phyloP scores from a whole-genome alignment of 169 alveolate species.

The Plasmodium malariae region DNA sequence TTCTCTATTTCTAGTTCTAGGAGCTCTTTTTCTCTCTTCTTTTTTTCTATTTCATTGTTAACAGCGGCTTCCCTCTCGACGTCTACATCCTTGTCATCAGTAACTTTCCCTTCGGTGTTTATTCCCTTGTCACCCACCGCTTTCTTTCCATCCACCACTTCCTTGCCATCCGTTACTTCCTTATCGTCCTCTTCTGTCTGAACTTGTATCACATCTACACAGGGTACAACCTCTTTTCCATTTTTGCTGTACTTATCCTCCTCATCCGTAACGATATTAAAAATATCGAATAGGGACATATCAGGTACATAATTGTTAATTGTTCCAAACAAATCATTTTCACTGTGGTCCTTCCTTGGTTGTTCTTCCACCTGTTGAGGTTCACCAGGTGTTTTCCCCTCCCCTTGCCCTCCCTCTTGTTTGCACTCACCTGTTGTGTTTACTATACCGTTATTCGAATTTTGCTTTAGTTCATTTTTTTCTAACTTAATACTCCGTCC shows the following conservation, averaged over 20 bases:
- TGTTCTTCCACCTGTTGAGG: not conserved
- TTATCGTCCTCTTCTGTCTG: not conserved
- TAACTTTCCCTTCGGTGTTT: not conserved
- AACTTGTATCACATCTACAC: no score
- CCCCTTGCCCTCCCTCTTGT: not conserved
- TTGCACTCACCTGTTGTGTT: not conserved
- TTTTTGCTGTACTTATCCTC: not conserved
- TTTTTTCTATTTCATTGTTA: constrained; percentile 21
- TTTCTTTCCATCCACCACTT: not conserved
- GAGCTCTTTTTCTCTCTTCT: constrained; percentile 54
- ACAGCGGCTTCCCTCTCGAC: not conserved
- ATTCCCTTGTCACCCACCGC: not conserved
- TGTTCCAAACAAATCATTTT: constrained; percentile 22
- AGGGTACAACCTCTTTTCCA: not conserved
- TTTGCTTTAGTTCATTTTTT: not conserved
- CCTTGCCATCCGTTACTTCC: not conserved
- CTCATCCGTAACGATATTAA: not conserved
- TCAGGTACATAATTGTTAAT: constrained; percentile 70
- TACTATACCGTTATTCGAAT: not conserved
- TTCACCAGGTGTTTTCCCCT: not conserved
- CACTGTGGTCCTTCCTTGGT: not conserved
- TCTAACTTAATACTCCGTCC: not conserved
- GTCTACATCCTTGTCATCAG: not conserved
- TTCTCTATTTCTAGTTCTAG: constrained; percentile 63
- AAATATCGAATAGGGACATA: constrained; percentile 51